phyloP scores from a whole-genome alignment of 768 basidiomycete genomes.

The Xanthoconium stramineum region DNA sequence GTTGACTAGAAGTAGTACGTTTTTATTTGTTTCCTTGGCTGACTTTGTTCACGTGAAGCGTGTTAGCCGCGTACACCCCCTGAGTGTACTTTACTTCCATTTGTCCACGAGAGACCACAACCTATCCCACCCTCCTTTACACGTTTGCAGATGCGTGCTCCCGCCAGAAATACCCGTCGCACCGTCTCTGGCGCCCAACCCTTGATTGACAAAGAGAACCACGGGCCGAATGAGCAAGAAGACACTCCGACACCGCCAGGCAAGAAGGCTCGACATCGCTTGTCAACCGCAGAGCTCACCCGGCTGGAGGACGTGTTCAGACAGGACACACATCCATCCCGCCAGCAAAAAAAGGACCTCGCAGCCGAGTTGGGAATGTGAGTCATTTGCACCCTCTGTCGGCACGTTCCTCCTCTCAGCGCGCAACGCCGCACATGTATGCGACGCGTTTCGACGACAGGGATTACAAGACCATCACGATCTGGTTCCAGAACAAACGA shows the following conservation, averaged over 20 bases:
- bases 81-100: neutral
- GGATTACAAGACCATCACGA: conserved; percentile 50
- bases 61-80: conserved; percentile 21
- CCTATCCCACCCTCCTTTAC: conserved; percentile 22
- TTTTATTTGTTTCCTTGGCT: neutral
- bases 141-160: conserved; percentile 22
- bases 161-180: conserved; percentile 28
- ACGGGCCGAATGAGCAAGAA: neutral
- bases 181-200: conserved; percentile 5
- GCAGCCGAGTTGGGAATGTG: conserved; percentile 29
- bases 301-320: conserved; percentile 28
- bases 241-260: neutral
- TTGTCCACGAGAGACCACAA: conserved; percentile 11
- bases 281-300: conserved; percentile 31
- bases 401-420: neutral
- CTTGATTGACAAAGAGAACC: conserved; percentile 18
- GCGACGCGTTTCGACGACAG: conserved; percentile 16
- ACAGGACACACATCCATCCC: conserved; percentile 29
- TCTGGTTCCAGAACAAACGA: conserved; percentile 84
- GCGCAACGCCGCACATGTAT: neutral
- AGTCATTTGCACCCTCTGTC: conserved; percentile 2
- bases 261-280: conserved; percentile 36
- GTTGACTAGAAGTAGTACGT: neutral
- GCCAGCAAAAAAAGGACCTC: conserved; percentile 28
- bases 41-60: conserved; percentile 19